These are phyloP conservation scores for Abrus precatorius DNA, from an alignment of 306 rosid species.

Conservation along the genomic window DNA sequence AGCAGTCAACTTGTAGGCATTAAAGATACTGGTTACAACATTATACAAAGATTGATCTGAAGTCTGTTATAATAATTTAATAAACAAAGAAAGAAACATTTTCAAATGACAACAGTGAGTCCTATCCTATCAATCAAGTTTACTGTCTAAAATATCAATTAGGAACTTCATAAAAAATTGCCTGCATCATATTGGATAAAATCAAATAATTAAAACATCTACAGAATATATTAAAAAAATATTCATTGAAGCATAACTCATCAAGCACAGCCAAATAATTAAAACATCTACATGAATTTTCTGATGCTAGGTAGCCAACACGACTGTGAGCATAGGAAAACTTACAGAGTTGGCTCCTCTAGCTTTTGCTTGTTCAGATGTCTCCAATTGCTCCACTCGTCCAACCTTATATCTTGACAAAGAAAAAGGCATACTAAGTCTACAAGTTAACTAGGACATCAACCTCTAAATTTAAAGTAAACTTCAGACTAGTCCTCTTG, in stretches of 20 bases:
- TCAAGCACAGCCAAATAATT: constrained; percentile 26
- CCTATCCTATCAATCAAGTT: not conserved
- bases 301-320: constrained; percentile 36
- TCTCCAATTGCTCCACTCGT: constrained; percentile 91
- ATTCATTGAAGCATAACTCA: not conserved
- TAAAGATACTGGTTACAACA: not conserved
- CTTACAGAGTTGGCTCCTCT: constrained; percentile 91
- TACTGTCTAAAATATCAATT: constrained; percentile 32
- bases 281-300: constrained; percentile 23
- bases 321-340: constrained; percentile 42
- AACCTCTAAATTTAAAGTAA: constrained; percentile 3
- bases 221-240: not conserved
- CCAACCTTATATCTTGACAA: constrained; percentile 93
- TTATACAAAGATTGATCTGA: not conserved
- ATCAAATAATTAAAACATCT: not conserved
- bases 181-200: not conserved
- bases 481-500: too few species aligned
- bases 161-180: not conserved
- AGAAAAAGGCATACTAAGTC: constrained; percentile 40
- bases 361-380: constrained; percentile 84
- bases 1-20: constrained; percentile 34
- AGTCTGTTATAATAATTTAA: constrained; percentile 28
- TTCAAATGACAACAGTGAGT: constrained; percentile 37
- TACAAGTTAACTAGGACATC: constrained; percentile 11
- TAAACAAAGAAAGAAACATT: constrained; percentile 21